phyloP scores from a whole-genome alignment of 345 rosid species.

The Rubroshorea leprosula region DNA sequence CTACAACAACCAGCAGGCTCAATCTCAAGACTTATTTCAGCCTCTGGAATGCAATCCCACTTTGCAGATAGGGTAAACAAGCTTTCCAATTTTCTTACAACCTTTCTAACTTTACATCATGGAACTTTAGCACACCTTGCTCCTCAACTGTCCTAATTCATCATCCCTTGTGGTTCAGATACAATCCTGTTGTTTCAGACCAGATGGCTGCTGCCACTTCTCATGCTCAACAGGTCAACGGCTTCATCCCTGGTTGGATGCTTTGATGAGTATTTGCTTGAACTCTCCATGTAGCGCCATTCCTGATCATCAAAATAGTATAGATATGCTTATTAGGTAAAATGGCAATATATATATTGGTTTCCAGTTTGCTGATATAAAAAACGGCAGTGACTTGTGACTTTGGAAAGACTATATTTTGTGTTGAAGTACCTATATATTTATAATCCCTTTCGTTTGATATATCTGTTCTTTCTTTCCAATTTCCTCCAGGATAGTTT shows the following conservation, averaged over 20 bases:
- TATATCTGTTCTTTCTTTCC: too few relatives aligned
- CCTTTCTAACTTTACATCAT: not conserved
- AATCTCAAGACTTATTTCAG: conserved; percentile 67
- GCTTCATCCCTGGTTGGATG: conserved; percentile 99
- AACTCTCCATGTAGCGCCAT: too few relatives aligned
- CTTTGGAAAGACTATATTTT: too few relatives aligned
- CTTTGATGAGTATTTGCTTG: conserved; percentile 47
- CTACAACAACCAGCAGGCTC: conserved; percentile 62
- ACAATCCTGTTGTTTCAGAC: conserved; percentile 58
- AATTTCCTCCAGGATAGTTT: too few relatives aligned
- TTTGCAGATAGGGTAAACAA: conserved; percentile 79
- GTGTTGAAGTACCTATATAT: too few relatives aligned
- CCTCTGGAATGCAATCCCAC: conserved; percentile 90
- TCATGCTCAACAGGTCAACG: conserved; percentile 62
- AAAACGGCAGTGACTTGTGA: too few relatives aligned
- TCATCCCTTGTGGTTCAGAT: conserved; percentile 32
- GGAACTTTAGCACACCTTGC: too few relatives aligned
- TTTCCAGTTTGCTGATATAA: too few relatives aligned
- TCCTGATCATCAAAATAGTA: too few relatives aligned
- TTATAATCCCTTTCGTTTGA: too few relatives aligned
- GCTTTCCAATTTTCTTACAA: not conserved
- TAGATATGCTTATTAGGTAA: too few relatives aligned
- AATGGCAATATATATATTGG: conserved; percentile 29
- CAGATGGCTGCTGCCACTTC: conserved; percentile 47
- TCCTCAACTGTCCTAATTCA: not conserved